Conservation (phyloP, 73 alveolate species). For the Paramecium pentaurelia region DNA sequence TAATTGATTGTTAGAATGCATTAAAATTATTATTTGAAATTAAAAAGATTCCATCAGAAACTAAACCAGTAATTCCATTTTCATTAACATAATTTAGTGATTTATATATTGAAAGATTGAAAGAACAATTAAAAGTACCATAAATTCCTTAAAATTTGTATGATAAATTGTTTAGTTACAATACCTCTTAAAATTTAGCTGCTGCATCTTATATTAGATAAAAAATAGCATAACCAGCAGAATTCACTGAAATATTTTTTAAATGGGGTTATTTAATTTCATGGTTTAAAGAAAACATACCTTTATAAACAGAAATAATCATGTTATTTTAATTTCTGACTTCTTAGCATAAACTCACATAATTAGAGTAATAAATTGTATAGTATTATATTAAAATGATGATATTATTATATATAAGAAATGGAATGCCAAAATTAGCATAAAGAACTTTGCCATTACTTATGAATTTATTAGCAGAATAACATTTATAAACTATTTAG, state of each 20-base stretch:
- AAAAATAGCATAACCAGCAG: background rate
- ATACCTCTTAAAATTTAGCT: background rate
- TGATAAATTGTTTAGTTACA: background rate
- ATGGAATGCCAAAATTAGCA: conserved; percentile 15
- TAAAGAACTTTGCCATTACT: background rate
- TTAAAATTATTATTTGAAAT: background rate
- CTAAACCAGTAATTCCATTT: background rate
- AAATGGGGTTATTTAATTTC: conserved; percentile 16
- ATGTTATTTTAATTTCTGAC: background rate
- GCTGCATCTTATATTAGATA: background rate
- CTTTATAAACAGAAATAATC: background rate
- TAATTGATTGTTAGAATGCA: background rate
- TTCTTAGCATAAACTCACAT: background rate
- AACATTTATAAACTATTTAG: background rate
- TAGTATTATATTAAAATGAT: background rate
- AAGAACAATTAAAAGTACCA: background rate
- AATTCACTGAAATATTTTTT: background rate
- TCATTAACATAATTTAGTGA: background rate
- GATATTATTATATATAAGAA: background rate
- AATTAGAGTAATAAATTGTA: background rate
- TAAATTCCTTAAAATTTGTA: background rate
- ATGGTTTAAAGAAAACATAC: background rate
- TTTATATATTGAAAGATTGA: background rate
- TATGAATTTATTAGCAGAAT: background rate
- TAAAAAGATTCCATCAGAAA: background rate